These are phyloP conservation scores for Lentithecium fluviatile DNA, from an alignment of 495 filamentous ascomycete genomes.

Conservation along the genomic window DNA sequence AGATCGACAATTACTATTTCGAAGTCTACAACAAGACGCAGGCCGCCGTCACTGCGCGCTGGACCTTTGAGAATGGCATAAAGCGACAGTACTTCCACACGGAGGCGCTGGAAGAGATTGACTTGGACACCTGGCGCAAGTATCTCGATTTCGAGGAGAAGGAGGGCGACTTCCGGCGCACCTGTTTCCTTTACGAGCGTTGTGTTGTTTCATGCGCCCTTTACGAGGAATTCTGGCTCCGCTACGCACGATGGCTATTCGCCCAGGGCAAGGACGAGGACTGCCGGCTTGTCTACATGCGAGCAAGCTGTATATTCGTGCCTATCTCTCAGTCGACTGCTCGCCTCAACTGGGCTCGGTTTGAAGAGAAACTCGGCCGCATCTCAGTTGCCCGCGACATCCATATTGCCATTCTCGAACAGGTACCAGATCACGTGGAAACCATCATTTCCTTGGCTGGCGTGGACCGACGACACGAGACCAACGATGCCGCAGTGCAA, in stretches of 20 bases:
- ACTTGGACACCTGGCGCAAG: constrained; percentile 91
- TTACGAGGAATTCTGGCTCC: constrained; percentile 97
- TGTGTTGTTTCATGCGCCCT: constrained; percentile 89
- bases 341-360: constrained; percentile 87
- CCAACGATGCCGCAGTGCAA: constrained; percentile 82
- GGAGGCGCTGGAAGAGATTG: constrained; percentile 80
- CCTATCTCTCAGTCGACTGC: constrained; percentile 78
- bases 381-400: constrained; percentile 78
- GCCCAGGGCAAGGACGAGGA: constrained; percentile 87
- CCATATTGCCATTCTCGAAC: constrained; percentile 72
- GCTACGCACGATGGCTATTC: constrained; percentile 96
- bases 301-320: constrained; percentile 78
- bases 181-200: constrained; percentile 85
- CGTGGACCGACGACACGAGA: constrained; percentile 76
- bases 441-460: constrained; percentile 88
- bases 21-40: constrained; percentile 81
- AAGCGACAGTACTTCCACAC: constrained; percentile 98
- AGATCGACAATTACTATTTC: constrained; percentile 76
- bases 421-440: constrained; percentile 74
- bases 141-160: constrained; percentile 96
- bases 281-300: constrained; percentile 88
- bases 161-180: constrained; percentile 73
- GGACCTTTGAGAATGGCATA: constrained; percentile 92
- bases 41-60: constrained; percentile 86
- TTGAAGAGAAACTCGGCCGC: constrained; percentile 80